phyloP scores from a whole-genome alignment of 345 rosid genomes.

The Adansonia digitata region DNA sequence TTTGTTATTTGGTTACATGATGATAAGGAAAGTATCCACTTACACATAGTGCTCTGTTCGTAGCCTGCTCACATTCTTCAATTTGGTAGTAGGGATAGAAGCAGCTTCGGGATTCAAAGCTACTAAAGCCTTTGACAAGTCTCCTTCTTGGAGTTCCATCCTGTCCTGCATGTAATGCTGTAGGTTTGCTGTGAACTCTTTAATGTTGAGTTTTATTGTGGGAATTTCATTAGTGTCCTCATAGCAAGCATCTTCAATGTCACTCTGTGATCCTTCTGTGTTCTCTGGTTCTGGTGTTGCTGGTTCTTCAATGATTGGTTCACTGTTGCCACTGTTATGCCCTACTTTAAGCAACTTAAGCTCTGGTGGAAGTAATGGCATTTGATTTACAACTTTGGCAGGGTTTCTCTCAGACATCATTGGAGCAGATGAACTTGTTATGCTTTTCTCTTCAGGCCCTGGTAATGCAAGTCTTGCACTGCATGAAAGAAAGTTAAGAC shows the following conservation, averaged over 20 bases:
- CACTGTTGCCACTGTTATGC: slow-evolving; percentile 24
- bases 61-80: slow-evolving; percentile 74
- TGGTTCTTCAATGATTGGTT: slow-evolving; percentile 89
- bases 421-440: slow-evolving; percentile 40
- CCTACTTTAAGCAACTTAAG: slow-evolving; percentile 20
- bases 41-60: slow-evolving; percentile 97
- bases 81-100: slow-evolving; percentile 62
- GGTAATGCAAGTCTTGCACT: slow-evolving; percentile 92
- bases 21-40: slow-evolving; percentile 34
- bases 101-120: slow-evolving; percentile 63
- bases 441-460: slow-evolving; percentile 66
- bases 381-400: slow-evolving; percentile 32
- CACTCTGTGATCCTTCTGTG: slow-evolving; percentile 40
- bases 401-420: slow-evolving; percentile 28
- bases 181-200: slow-evolving; percentile 54
- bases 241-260: slow-evolving; percentile 60
- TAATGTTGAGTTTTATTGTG: slow-evolving; percentile 57
- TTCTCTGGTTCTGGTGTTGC: slow-evolving; percentile 61
- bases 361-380: slow-evolving; percentile 41
- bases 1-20: not conserved
- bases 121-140: slow-evolving; percentile 80
- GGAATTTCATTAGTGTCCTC: slow-evolving; percentile 87
- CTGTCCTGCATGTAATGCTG: slow-evolving; percentile 53
- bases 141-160: slow-evolving; percentile 69
- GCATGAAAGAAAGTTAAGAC: slow-evolving; percentile 26